Base-by-base conservation (phyloP, 345 rosid genomes). In the Pistacia integerrima region DNA sequence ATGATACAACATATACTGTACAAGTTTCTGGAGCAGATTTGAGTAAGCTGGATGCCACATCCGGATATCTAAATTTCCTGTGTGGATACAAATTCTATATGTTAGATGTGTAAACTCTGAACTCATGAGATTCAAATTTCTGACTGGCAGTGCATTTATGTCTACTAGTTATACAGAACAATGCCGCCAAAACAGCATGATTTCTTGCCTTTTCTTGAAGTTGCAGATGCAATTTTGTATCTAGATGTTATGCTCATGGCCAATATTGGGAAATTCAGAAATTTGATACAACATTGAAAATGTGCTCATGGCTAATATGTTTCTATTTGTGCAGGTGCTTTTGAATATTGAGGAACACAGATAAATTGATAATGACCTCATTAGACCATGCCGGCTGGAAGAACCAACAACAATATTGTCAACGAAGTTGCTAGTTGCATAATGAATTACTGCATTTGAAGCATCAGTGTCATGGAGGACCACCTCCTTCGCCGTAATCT, bases 41-140 rank as follows among this genome's bases (percentile, higher is more conserved):
- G 36, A 93, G 75, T 61, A 93, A 36, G 72, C 78, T 64, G 18
- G 87, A 55, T 54, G 94, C 86, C 54, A 87, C 79, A 74, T 88
- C 96, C 3, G 81, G 28, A 73, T 80, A 46, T 79, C 69, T 76
- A 51, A 92, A 84, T 78, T 88, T 94, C 85, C 98, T 94, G 89
- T 70, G 73, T 35, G 51, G 46, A 72, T 70, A 72, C 58, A 73
- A 80, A 20, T 35, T 10, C 14, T 46, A 4, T 41, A 11, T 28
- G 52, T 72, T 59, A 72, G 64, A 20, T 36, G 18, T 13, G 11
- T 38, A 57, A 18, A 11, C 48, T 56, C 12, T n/a, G 16, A 67
- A 22, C 68, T 48, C 51, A 48, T 64, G 69, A 64, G 28, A 36
- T 16, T 8, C 5, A 16, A 16, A 5, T 8, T 16, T 20, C 25